Evolutionary conservation across 2,329 filamentous ascomycete species (phyloP), one percentile per base, ranked within the genome.

Genomic region (Sporothrix luriei): DNA sequence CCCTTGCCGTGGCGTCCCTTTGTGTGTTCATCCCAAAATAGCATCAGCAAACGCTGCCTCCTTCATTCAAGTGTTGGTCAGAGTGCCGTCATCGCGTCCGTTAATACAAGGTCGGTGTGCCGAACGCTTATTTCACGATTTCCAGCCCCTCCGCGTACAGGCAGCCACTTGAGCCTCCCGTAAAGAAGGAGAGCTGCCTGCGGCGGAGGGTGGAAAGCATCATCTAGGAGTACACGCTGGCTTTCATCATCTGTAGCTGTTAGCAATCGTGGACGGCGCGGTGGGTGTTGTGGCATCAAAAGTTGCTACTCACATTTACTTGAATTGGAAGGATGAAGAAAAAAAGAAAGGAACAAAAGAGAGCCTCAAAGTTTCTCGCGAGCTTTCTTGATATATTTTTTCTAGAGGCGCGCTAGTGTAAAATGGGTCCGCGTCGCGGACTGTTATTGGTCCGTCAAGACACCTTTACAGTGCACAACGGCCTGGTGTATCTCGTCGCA

Each of bases 21-120:
- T 57, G 26, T 9, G 33, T 11, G 33, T 43, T 33, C 14, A n/a
- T 14, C 33, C 26, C 61, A 21, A 49, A 46, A 43, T 16, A 43
- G 21, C 33, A 10, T 26, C 26, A 66, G 43, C 61, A 62, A 21
- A 62, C n/a, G 46, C 43, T 52, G 33, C 38, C 13, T 54, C 72
- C 73, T 54, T 77, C 76, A 75, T 83, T 81, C 66, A 67, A 71
- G 70, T 82, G 73, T 75, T 75, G 81, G 80, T 98, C 94, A 98
- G 94, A 97, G 92, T 91, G 96, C 90, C 93, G 91, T 90, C 91
- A 90, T 92, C 88, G 94, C 95, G 94, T 97, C 89, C 94, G 94
- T 86, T 83, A 87, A 92, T 96, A 97, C 93, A 98, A 97, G 94
- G 91, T 89, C 86, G 80, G 82, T 97, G 94, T 97, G 95, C 92